These are phyloP conservation scores for Canavalia ensiformis DNA, from an alignment of 306 rosid species.

Conservation along the genomic window DNA sequence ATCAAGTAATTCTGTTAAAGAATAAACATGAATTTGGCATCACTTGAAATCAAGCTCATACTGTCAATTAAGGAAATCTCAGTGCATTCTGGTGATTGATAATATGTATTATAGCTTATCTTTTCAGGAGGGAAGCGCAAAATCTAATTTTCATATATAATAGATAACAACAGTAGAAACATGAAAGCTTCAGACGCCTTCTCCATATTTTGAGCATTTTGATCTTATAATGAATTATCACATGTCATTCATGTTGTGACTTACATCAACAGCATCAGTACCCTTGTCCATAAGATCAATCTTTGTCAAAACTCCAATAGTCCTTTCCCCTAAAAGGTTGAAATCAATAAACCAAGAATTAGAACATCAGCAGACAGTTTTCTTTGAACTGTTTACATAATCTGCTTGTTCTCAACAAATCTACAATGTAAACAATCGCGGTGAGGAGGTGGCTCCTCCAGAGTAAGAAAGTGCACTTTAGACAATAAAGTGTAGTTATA, in stretches of 20 bases:
- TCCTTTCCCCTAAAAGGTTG: constrained; percentile 81
- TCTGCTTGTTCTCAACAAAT: constrained; percentile 15
- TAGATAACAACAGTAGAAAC: constrained; percentile 15
- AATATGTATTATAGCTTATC: neutral
- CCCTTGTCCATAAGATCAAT: constrained; percentile 99
- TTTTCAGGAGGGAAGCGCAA: constrained; percentile 15
- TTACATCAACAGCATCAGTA: constrained; percentile 97
- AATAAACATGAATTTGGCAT: constrained; percentile 31
- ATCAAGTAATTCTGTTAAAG: constrained; percentile 19
- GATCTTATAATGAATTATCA: constrained; percentile 34
- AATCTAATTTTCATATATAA: constrained; percentile 17
- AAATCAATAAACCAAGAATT: constrained; percentile 39
- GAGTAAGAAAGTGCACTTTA: neutral
- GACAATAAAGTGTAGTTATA: neutral
- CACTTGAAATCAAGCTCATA: constrained; percentile 22
- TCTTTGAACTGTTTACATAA: constrained; percentile 8
- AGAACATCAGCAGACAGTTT: constrained; percentile 24
- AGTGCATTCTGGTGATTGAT: constrained; percentile 18
- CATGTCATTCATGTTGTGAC: constrained; percentile 43
- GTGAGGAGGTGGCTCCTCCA: neutral
- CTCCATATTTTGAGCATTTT: constrained; percentile 13
- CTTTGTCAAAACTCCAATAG: constrained; percentile 94
- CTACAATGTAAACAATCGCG: neutral
- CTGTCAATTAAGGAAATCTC: constrained; percentile 24
- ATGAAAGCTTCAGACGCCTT: constrained; percentile 11